A percentile compares a stretch with the other conserved stretches of the same genome.
phyloP scores from a whole-genome alignment of 257 asterid species.

The Cynanchum wilfordii region DNA sequence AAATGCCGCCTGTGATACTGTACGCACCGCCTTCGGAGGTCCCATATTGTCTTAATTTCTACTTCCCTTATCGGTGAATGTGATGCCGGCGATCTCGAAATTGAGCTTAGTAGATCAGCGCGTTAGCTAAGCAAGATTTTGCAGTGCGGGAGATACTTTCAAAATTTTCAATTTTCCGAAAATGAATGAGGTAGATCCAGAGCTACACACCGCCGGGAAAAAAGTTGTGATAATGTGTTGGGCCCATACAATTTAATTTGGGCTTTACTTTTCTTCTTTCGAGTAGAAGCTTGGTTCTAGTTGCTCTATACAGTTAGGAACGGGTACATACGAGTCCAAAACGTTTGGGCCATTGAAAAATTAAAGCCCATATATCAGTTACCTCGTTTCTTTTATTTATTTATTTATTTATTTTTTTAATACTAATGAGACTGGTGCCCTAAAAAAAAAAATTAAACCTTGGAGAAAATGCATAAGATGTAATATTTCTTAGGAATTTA shows the following conservation, averaged over 20 bases:
- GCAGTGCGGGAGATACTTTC: not conserved
- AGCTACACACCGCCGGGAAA: too few relatives aligned
- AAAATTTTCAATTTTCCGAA: not conserved
- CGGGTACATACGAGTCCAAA: not conserved
- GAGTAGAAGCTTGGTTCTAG: not conserved
- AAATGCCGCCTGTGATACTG: constrained; percentile 80
- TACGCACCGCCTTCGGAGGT: constrained; percentile 51
- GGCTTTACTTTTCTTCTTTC: not conserved
- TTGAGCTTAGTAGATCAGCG: not conserved
- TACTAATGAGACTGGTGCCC: too few relatives aligned
- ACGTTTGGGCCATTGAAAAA: not conserved
- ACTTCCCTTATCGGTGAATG: constrained; percentile 17
- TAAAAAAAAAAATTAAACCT: too few relatives aligned
- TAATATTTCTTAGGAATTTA: too few relatives aligned
- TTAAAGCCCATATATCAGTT: not conserved
- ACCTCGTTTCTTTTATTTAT: too few relatives aligned
- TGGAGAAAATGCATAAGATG: too few relatives aligned
- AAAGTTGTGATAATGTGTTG: too few relatives aligned
- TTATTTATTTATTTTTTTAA: too few relatives aligned
- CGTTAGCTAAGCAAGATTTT: not conserved
- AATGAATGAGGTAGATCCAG: not conserved
- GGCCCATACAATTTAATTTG: not conserved
- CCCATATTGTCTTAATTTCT: constrained; percentile 36
- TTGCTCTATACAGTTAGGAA: too few relatives aligned
- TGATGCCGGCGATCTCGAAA: not conserved